A percentile compares a stretch with the other conserved stretches of the same genome.
Evolutionary conservation across 805 yeast species (phyloP).

Genomic region (Monosporozyma aerobia): DNA sequence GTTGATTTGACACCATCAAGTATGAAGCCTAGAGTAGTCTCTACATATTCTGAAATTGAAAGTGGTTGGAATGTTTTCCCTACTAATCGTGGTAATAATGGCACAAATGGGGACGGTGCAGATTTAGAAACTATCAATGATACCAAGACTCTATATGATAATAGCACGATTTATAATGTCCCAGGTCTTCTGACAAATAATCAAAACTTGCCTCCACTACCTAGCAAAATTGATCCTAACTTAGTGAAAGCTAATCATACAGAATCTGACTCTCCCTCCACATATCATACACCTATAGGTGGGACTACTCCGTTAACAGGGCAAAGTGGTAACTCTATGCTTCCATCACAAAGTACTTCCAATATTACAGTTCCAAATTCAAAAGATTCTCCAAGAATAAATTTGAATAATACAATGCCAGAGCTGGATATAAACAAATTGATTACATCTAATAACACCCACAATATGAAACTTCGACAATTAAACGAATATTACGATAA

Average conservation of each 20-base stretch:
- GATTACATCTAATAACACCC: constrained; percentile 15
- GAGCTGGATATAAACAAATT: constrained; percentile 35
- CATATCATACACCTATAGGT: neutral
- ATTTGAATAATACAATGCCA: constrained; percentile 35
- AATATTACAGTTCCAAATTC: constrained; percentile 13
- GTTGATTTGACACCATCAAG: constrained; percentile 26
- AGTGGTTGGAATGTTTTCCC: constrained; percentile 32
- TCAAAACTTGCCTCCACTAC: constrained; percentile 27
- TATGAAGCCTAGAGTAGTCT: constrained; percentile 21
- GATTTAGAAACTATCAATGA: constrained; percentile 28
- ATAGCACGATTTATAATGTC: constrained; percentile 29
- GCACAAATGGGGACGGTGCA: constrained; percentile 8
- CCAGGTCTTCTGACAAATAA: constrained; percentile 26
- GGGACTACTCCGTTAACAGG: neutral
- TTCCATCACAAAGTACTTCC: neutral
- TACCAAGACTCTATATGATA: constrained; percentile 30
- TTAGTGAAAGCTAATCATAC: neutral
- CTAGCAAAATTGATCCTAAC: constrained; percentile 9
- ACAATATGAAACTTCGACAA: constrained; percentile 19
- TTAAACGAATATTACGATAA: constrained; percentile 29
- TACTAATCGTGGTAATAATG: constrained; percentile 9
- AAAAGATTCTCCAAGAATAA: constrained; percentile 22
- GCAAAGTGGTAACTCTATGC: neutral
- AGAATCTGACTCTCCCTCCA: neutral
- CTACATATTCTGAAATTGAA: constrained; percentile 27